Base-by-base conservation (phyloP, 106 monocot genomes). In the Dendrobium officinale region DNA sequence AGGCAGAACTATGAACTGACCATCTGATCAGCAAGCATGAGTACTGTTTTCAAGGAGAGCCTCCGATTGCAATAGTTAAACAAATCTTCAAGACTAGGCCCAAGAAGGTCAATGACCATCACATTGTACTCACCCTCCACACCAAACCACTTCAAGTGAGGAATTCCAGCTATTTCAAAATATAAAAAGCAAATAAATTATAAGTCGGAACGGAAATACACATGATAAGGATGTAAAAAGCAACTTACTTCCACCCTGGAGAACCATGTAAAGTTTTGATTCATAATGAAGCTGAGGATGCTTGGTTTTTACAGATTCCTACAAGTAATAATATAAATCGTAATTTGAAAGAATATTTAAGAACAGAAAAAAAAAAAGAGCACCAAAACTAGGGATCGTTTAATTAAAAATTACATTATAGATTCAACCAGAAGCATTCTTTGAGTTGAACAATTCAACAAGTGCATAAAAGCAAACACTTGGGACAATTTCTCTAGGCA, bases 31-130 rank as follows among this genome's bases (percentile, higher is more conserved):
- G 88, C 88, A 73, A 88, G 85, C 88, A 88, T 88, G 9, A 88
- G 82, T 8, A 90, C 87, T 78, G 87, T 87, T 77, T 90, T 90
- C 20, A 90, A 27, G 54, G 83, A 77, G 8, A 90, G 77, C 75
- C 85, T 87, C 31, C 87, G 61, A 31, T 78, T 90, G 73, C 90
- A 90, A 54, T 83, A 87, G 77, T 87, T 90, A 72, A 90, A 87
- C 55, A 90, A 80, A 72, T 87, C 90, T 80, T 90, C 90, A 43
- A 90, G 55, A 59, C 90, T 90, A 18, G 90, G 90, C 7, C 87
- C 90, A 82, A 90, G 87, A 73, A 90, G 90, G 45, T 90, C 90
- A 73, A 87, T 90, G 31, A 90, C 90, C 90, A 90, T 90, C 27
- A 83, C 59, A 74, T 87, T 90, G 78, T 85, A 87, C 15, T 87